Conservation (phyloP, 164 flowering plant genomes). For the Sedum album region DNA sequence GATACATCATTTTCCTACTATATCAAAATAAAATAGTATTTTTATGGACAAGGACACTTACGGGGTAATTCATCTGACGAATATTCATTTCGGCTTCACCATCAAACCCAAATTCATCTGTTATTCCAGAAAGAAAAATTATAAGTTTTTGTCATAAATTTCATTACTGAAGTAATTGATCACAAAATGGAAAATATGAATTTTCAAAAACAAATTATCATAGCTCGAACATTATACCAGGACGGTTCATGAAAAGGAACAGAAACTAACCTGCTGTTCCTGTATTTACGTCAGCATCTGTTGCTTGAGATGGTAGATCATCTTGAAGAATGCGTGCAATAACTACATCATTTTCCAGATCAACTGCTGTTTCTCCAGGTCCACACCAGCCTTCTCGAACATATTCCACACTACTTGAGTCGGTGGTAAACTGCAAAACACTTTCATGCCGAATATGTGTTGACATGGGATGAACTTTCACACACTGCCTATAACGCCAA, state of each 20-base stretch:
- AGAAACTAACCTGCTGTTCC: neutral
- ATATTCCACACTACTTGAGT: neutral
- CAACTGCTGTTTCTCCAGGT: neutral
- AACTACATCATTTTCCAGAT: neutral
- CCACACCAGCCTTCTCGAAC: neutral
- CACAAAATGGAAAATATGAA: too few species aligned
- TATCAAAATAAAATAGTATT: too few species aligned
- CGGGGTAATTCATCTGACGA: neutral
- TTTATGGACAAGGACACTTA: too few species aligned
- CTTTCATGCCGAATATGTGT: neutral
- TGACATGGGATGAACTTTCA: neutral
- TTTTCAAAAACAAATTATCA: neutral
- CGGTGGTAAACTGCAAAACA: neutral
- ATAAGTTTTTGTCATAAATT: neutral
- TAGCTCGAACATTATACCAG: neutral
- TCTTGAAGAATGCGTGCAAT: neutral
- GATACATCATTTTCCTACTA: too few species aligned
- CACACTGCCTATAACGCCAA: neutral
- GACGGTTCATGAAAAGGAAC: neutral
- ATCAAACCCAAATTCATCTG: neutral
- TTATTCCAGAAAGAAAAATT: neutral
- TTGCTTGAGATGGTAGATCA: neutral
- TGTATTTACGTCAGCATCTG: neutral
- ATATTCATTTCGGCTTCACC: neutral
- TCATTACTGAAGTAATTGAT: neutral